Evolutionary conservation across 2,329 filamentous ascomycete species (phyloP), one percentile per base, ranked within the genome.

Genomic region (Emydomyces testavorans): DNA sequence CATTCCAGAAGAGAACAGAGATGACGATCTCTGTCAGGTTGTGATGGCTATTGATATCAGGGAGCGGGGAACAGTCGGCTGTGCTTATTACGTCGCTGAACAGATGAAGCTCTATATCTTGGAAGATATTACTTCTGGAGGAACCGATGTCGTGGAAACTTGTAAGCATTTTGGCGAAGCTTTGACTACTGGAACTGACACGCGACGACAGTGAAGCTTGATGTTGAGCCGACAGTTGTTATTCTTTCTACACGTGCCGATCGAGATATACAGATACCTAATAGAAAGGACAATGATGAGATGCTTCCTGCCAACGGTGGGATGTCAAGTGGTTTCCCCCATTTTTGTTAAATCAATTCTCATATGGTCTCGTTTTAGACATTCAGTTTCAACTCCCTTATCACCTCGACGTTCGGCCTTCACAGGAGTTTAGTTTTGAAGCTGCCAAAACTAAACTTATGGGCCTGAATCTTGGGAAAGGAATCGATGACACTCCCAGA

Each of bases 1-100:
- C 16, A 8, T 31, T 15, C 57, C 61, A 37, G 55, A 59, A 24
- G 20, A 31, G 24, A 58, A 59, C 4, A 64, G 66, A 42, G 64
- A 71, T 29, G 68, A 71, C 29, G 77, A 81, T 0, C 60, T 80
- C 31, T 75, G 77, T 48, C 85, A 92, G 59, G 67, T 87, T 21
- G 75, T 94, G 50, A 85, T 94, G 79, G 85, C 86, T 0, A 70
- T 94, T 20, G 80, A 93, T 50, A 72, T 90, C 61, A 79, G 75
- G 52, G 75, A 80, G n/a, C 75, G 77, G 24, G 79, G 77, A 0
- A 80, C 75, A 0, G 72, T 94, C 15, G 90, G 90, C 0, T 95
- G 88, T 62, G 82, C 85, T 38, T 94, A 90, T 60, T 94, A 90
- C 60, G 71, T 82, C 39, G 79, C 81, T 4, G 68, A 74, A 21